Evolutionary conservation across 2,329 filamentous ascomycete genomes (phyloP), one percentile per base, ranked within the genome.

Genomic region (Rutstroemia sydowiana): DNA sequence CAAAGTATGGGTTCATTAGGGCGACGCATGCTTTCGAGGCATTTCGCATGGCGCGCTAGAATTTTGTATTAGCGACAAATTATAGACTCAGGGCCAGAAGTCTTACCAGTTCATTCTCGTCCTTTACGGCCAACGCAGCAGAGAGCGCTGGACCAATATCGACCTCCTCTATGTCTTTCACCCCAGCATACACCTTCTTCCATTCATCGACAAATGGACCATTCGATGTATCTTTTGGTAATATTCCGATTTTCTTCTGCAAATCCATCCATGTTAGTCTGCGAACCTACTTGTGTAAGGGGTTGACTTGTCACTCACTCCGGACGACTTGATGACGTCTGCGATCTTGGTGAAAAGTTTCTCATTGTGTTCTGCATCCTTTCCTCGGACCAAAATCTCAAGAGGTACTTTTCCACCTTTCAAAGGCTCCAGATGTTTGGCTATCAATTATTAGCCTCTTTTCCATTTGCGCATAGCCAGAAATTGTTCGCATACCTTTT

Each of bases 151-250:
- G 71, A 3, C 87, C 81, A 57, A 96, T 84, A 64, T 98, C 95
- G 39, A 95, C 85, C 69, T 95, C 85, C 68, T 96, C 88, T 13
- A 89, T 73, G 56, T 95, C 91, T 67, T 93, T 91, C 56, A 88
- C 82, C 20, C 87, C 85, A 52, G 76, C 75, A 62, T 88, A 92
- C 3, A 82, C 71, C 61, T 88, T 88, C 71, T 93, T 95, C 93
- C 93, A 98, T 69, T 98, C 93, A 50, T 95, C 90, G 64, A 92
- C 84, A 63, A 98, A 97, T 0, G 90, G 90, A 2, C 93, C 93
- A 48, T 78, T 81, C 2, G 91, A 86, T 21, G 78, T 82, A 66
- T 96, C 91, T 72, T 95, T 96, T 44, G 85, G 75, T 48, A 97
- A 74, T 36, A 90, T 78, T 30, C 92, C 95, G 20, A 97, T 81